Base-by-base conservation (phyloP, 805 yeast genomes). In the Komagataella kurtzmanii region DNA sequence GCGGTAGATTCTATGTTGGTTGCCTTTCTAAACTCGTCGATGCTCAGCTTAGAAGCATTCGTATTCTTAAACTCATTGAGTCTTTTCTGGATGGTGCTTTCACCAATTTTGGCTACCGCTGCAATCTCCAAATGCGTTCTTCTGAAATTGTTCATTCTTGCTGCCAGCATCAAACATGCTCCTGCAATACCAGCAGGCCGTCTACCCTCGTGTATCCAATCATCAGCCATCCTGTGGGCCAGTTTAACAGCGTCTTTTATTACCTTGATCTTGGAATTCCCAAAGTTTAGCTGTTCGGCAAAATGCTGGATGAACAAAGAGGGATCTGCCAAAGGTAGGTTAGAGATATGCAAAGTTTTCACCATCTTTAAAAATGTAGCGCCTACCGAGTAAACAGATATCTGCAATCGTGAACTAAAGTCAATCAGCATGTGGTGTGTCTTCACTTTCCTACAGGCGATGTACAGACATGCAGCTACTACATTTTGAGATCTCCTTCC, bases 131-230 rank as follows among this genome's bases (percentile, higher is more conserved):
- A 78, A 64, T 91, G 96, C 2, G 95, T 83, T 61, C 98, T 75
- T 61, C 97, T 76, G 63, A 86, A 83, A 62, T 90, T 90, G 67
- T 93, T 93, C 98, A 93, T 95, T 66, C 99, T 77, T 2, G 97
- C 93, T 0, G 99, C 99, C 50, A 93, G 69, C 47, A 95, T 64
- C 1, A 93, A 73, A 66, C 97, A 89, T 0, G 99, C 99, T 19
- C 98, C 99, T 0, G 99, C 99, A 51, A 93, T 80, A 60, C 99
- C 99, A 0, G 99, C 98, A 0, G 99, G 99, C 55, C 98, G 75
- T 62, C 99, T 77, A 23, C 99, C 99, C 67, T 88, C 95, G 63
- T 83, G 87, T 58, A 93, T 85, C 97, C 98, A 93, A 61, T 93
- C 98, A 46, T 81, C 79, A 12, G 90, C 75, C 99, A 93, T 93